A percentile compares a stretch with the other conserved stretches of the same genome.
These are phyloP conservation scores for Nothophaeocryptopus gaeumannii DNA, from an alignment of 2,329 filamentous ascomycete genomes.

Conservation along the genomic window DNA sequence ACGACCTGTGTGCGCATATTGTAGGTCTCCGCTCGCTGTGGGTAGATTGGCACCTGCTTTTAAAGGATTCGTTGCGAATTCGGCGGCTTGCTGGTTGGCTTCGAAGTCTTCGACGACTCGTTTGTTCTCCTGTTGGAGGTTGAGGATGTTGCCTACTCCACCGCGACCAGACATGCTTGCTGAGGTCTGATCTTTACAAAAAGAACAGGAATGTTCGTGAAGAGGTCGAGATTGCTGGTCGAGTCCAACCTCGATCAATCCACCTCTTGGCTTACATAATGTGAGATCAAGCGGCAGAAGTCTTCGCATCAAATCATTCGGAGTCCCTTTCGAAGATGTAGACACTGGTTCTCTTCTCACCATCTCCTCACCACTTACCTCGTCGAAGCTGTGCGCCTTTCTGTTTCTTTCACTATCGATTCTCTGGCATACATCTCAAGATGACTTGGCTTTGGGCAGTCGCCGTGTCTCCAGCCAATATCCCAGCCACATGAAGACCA, in stretches of 20 bases:
- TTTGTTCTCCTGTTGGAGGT: conserved; percentile 25
- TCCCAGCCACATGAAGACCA: conserved; percentile 31
- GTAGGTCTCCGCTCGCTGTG: conserved; percentile 25
- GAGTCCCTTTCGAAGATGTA: not conserved
- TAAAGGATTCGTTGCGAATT: conserved; percentile 3
- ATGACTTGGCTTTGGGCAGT: conserved; percentile 20
- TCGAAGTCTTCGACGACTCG: conserved; percentile 40
- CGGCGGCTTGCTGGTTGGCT: conserved; percentile 32
- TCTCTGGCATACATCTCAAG: no score
- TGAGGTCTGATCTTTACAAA: no score
- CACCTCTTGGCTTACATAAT: no score
- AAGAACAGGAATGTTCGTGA: not conserved
- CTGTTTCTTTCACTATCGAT: not conserved
- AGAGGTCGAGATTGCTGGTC: no score
- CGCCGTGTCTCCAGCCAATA: conserved; percentile 31
- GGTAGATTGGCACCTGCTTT: not conserved
- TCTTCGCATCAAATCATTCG: no score
- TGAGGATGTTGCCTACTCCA: conserved; percentile 46
- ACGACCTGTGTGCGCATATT: conserved; percentile 46
- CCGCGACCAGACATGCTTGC: conserved; percentile 38
- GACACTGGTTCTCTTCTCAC: not conserved
- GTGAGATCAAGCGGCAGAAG: no score
- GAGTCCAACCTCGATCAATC: no score
- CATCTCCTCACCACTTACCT: no score
- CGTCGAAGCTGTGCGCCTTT: not conserved